Conservation (phyloP, 164 flowering plant species). For the Vitis labrusca region DNA sequence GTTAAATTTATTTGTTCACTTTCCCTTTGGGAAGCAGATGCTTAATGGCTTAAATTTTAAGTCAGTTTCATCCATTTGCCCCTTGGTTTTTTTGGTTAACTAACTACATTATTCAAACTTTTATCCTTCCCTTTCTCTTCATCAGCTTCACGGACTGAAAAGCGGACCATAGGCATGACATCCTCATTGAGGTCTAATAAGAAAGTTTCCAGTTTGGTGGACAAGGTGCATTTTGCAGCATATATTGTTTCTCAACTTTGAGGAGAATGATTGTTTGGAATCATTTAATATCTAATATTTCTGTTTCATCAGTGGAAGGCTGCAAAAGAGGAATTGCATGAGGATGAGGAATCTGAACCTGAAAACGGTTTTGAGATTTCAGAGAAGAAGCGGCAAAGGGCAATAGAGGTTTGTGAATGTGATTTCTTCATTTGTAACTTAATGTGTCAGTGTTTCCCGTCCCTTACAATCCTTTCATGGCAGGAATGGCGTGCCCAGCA, state of each 20-base stretch:
- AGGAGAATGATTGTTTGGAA: not conserved
- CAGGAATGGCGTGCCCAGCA: constrained; percentile 91
- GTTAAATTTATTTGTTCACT: too few species aligned
- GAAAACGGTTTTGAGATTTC: constrained; percentile 63
- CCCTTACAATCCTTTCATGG: constrained; percentile 17
- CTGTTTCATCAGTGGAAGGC: constrained; percentile 83
- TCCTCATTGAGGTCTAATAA: constrained; percentile 83
- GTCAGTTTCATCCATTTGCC: too few species aligned
- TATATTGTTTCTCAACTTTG: not conserved
- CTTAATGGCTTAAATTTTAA: too few species aligned
- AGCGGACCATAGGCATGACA: constrained; percentile 59
- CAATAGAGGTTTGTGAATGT: constrained; percentile 68
- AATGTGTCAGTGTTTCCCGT: constrained; percentile 1
- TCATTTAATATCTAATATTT: not conserved
- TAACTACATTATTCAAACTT: not conserved
- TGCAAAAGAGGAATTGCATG: constrained; percentile 90
- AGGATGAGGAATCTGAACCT: constrained; percentile 82
- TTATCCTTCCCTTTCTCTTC: not conserved
- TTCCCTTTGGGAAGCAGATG: too few species aligned
- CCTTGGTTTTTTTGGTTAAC: not conserved
- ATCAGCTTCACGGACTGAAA: constrained; percentile 66
- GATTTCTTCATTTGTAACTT: not conserved
- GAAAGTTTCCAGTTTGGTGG: constrained; percentile 91
- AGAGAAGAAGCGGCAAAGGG: constrained; percentile 81
- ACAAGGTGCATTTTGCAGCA: constrained; percentile 57